phyloP scores from a whole-genome alignment of 768 basidiomycete species.

The Cystoderma amianthinum region DNA sequence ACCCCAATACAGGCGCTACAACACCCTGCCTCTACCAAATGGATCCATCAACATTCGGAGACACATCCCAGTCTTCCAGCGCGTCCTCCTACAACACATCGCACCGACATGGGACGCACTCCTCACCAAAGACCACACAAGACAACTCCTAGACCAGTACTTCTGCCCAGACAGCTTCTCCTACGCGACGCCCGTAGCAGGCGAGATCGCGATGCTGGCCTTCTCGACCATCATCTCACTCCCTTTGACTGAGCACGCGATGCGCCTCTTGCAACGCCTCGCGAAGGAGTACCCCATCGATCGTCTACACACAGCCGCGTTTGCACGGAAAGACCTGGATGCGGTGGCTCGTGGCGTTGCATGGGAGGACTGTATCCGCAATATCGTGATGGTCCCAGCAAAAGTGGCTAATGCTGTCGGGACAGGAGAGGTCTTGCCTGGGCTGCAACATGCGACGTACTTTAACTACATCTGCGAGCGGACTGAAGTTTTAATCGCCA shows the following conservation, averaged over 20 bases:
- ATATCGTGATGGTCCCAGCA: conserved; percentile 59
- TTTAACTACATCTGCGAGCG: conserved; percentile 45
- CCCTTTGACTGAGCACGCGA: conserved; percentile 38
- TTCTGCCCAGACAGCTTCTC: conserved; percentile 66
- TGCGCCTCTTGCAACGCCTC: conserved; percentile 50
- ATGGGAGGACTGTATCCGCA: conserved; percentile 78
- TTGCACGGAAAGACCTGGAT: conserved; percentile 15
- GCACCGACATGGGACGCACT: conserved; percentile 61
- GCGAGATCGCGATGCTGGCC: conserved; percentile 47
- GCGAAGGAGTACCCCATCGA: conserved; percentile 61
- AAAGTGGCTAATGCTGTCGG: conserved; percentile 70
- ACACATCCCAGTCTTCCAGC: conserved; percentile 56
- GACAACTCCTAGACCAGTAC: conserved; percentile 51
- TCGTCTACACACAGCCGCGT: conserved; percentile 50
- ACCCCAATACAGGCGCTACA: conserved; percentile 41
- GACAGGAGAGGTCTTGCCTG: conserved; percentile 30
- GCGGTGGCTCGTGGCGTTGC: conserved; percentile 21
- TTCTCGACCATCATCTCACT: conserved; percentile 59
- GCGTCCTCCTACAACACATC: conserved; percentile 53
- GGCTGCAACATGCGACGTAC: conserved; percentile 51
- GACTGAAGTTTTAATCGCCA: conserved; percentile 41
- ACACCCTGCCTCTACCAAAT: conserved; percentile 27
- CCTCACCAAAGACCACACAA: conserved; percentile 42
- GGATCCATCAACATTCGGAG: conserved; percentile 24
- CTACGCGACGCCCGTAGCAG: conserved; percentile 40